phyloP scores from a whole-genome alignment of 768 basidiomycete genomes.

The Trametes cubensis region DNA sequence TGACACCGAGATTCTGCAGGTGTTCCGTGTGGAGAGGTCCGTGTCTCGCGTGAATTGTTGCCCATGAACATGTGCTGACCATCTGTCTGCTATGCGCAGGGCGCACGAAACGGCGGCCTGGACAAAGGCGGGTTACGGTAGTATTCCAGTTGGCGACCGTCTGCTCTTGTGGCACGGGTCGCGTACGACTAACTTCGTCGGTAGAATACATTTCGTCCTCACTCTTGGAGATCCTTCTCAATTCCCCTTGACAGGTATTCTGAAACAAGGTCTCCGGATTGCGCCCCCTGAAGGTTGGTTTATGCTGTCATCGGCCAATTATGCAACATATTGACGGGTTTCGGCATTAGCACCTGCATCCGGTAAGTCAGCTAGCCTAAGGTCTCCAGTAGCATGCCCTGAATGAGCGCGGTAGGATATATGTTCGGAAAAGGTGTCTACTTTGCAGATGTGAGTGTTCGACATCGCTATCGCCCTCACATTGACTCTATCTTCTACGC shows the following conservation, averaged over 20 bases:
- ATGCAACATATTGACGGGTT: background rate
- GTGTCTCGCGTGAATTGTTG: no score
- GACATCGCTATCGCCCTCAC: background rate
- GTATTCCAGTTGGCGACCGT: constrained; percentile 50
- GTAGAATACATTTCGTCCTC: constrained; percentile 28
- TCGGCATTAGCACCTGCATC: constrained; percentile 47
- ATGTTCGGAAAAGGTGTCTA: constrained; percentile 74
- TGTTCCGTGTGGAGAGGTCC: constrained; percentile 59
- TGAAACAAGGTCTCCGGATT: constrained; percentile 64
- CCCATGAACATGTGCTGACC: no score
- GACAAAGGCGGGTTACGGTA: constrained; percentile 46
- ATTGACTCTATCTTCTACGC: background rate
- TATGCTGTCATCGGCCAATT: background rate
- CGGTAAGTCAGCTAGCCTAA: constrained; percentile 30
- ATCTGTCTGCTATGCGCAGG: constrained; percentile 18
- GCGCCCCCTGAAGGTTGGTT: constrained; percentile 61
- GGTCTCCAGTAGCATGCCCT: background rate
- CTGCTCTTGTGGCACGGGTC: constrained; percentile 68
- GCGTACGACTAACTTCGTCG: constrained; percentile 64
- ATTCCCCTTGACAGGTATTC: constrained; percentile 44
- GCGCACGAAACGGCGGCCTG: constrained; percentile 43
- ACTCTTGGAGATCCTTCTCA: no score
- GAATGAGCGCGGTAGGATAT: constrained; percentile 37
- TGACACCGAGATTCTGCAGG: constrained; percentile 45
- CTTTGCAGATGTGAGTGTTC: constrained; percentile 55